phyloP scores from a whole-genome alignment of 2,329 filamentous ascomycete species.

The Monilinia aucupariae region DNA sequence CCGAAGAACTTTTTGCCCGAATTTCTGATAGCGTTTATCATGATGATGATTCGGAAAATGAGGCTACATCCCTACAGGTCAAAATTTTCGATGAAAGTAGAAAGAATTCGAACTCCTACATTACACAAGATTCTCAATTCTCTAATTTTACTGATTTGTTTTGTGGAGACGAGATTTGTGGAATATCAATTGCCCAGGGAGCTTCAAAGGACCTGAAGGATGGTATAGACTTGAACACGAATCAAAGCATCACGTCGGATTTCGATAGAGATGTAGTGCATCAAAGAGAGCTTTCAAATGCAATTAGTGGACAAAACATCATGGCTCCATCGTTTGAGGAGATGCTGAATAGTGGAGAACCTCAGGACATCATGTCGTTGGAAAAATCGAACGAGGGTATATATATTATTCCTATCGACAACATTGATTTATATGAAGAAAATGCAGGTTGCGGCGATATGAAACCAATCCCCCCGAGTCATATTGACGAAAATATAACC shows the following conservation, averaged over 20 bases:
- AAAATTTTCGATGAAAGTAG: not conserved
- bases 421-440: constrained; percentile 1
- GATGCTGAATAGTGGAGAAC: not conserved
- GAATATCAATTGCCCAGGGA: not conserved
- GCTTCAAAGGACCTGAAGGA: not conserved
- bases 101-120: not conserved
- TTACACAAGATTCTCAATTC: not conserved
- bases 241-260: not conserved
- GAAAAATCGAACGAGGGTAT: not conserved
- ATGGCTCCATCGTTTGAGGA: not conserved
- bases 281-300: constrained; percentile 5
- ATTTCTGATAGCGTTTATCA: not conserved
- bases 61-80: not conserved
- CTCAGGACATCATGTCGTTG: not conserved
- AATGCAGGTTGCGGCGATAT: not conserved
- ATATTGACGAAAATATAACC: not conserved
- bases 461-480: not conserved
- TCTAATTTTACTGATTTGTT: not conserved
- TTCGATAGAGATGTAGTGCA: not conserved
- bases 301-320: not conserved
- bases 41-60: not conserved
- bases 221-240: not conserved
- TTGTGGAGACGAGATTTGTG: not conserved
- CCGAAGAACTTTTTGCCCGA: not conserved
- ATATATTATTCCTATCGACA: not conserved